phyloP scores from a whole-genome alignment of 176 grass and related monocot genomes.

The Zoysia pacifica region DNA sequence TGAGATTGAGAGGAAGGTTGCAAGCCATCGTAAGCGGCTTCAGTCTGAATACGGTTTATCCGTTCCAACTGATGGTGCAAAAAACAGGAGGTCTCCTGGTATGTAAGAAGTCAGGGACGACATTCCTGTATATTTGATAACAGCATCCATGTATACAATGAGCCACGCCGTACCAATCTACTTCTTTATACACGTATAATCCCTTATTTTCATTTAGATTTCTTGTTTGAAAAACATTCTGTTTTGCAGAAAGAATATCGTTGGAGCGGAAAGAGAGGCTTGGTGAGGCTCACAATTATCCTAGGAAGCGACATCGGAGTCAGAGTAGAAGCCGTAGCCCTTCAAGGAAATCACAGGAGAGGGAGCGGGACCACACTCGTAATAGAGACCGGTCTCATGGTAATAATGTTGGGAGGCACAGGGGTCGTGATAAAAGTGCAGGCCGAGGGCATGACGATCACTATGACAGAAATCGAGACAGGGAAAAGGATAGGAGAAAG shows the following conservation, averaged over 20 bases:
- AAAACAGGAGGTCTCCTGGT: conserved; percentile 64
- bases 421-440: conserved; percentile 63
- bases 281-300: conserved; percentile 52
- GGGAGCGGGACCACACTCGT: conserved; percentile 61
- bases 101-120: conserved; percentile 32
- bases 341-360: conserved; percentile 62
- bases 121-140: conserved; percentile 20
- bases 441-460: conserved; percentile 68
- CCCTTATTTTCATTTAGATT: background rate
- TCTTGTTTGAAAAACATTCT: background rate
- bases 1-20: conserved; percentile 91
- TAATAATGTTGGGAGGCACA: conserved; percentile 57
- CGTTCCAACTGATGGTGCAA: conserved; percentile 64
- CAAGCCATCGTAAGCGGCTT: conserved; percentile 65
- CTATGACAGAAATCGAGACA: conserved; percentile 55
- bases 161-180: background rate
- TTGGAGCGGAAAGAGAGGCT: conserved; percentile 65
- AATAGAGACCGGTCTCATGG: conserved; percentile 59
- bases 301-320: conserved; percentile 63
- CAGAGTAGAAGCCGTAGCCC: conserved; percentile 77
- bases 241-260: conserved; percentile 61
- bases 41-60: conserved; percentile 86
- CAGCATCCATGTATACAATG: conserved; percentile 6
- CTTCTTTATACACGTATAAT: background rate
- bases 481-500: conserved; percentile 78